Percentiles rank a stretch among this genome's conserved stretches.
These are phyloP conservation scores for Rubia yunnanensis DNA, from an alignment of 257 asterid species.

Conservation along the genomic window DNA sequence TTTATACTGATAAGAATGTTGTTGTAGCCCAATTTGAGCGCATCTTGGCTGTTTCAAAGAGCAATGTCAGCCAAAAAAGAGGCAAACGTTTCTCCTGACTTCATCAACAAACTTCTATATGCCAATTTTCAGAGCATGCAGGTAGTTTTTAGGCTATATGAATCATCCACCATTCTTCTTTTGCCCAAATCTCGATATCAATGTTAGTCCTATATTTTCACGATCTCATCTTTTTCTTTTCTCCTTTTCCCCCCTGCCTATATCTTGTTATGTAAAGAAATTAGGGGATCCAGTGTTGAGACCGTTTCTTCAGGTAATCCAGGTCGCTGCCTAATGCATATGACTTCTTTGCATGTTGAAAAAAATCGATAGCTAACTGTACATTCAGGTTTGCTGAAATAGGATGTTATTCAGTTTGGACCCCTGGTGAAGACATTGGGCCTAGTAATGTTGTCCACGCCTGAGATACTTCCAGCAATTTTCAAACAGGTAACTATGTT, in stretches of 20 bases:
- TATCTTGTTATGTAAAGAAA: constrained; percentile 31
- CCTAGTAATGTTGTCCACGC: constrained; percentile 61
- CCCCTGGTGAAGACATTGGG: constrained; percentile 89
- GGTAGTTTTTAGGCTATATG: constrained; percentile 26
- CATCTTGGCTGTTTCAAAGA: constrained; percentile 93
- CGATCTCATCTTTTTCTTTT: background rate
- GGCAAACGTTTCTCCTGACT: constrained; percentile 57
- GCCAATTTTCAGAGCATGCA: constrained; percentile 88
- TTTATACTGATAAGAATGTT: constrained; percentile 7
- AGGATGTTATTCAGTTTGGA: constrained; percentile 95
- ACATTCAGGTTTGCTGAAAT: constrained; percentile 10
- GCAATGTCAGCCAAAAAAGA: constrained; percentile 90
- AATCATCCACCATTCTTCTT: background rate
- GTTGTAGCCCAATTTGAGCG: constrained; percentile 81
- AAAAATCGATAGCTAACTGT: constrained; percentile 5
- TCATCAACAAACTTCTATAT: constrained; percentile 71
- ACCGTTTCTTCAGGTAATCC: constrained; percentile 88
- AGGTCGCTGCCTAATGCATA: background rate
- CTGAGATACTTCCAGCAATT: constrained; percentile 70
- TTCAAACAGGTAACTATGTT: constrained; percentile 53
- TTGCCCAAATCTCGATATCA: background rate
- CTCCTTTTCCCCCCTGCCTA: background rate
- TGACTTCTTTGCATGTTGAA: background rate
- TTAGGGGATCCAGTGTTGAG: constrained; percentile 94
- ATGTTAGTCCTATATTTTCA: background rate